Conservation (phyloP, 441 rosid genomes). For the Raphanus hybrid region DNA sequence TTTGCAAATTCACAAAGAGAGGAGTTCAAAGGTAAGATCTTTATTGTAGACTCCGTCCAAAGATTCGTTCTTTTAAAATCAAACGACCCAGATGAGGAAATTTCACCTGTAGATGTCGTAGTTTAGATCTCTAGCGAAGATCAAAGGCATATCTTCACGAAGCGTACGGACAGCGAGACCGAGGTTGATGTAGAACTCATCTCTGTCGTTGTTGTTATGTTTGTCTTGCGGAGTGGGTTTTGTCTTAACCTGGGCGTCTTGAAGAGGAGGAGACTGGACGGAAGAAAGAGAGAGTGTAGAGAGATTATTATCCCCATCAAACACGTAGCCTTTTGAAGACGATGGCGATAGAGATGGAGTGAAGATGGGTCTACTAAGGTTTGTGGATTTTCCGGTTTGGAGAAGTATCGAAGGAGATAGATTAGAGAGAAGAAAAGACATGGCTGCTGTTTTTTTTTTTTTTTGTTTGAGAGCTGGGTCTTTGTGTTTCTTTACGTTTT, state of each 20-base stretch:
- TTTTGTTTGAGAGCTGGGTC: conserved; percentile 5
- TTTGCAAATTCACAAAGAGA: conserved; percentile 18
- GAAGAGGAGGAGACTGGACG: conserved; percentile 53
- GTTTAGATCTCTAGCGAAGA: conserved; percentile 77
- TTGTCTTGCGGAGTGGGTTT: conserved; percentile 46
- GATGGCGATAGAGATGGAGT: conserved; percentile 31
- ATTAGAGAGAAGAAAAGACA: conserved; percentile 82
- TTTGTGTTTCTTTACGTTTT: conserved; percentile 29
- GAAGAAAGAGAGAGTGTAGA: conserved; percentile 41
- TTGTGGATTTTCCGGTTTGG: conserved; percentile 52
- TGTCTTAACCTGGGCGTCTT: conserved; percentile 47
- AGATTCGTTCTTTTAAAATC: conserved; percentile 8
- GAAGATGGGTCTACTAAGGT: conserved; percentile 48
- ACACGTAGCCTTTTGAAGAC: conserved; percentile 37
- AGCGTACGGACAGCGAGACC: conserved; percentile 92
- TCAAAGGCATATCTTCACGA: conserved; percentile 81
- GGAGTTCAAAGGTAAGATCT: conserved; percentile 26
- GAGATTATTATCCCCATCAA: conserved; percentile 20
- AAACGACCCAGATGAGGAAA: conserved; percentile 39
- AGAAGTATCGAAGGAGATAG: conserved; percentile 62
- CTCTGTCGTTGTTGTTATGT: conserved; percentile 52
- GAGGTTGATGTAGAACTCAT: conserved; percentile 80
- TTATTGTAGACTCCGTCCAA: conserved; percentile 18
- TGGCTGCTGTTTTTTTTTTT: conserved; percentile 32
- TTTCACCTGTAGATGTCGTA: conserved; percentile 85